Percentiles rank a stretch among this genome's conserved stretches.
Evolutionary conservation across 805 yeast species (phyloP).

Genomic region (Metschnikowia arizonensis): DNA sequence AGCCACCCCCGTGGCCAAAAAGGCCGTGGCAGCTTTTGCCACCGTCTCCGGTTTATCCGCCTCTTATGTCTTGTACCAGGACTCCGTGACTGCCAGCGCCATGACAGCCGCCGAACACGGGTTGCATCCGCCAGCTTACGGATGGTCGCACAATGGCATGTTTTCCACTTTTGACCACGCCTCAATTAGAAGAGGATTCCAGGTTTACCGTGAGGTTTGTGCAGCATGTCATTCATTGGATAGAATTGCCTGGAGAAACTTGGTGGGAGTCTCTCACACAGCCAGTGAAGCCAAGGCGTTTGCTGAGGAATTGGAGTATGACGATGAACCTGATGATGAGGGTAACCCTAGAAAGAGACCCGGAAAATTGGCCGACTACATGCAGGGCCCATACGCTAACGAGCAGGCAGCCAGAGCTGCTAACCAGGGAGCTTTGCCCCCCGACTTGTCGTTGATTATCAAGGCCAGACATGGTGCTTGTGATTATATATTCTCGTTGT

Average conservation of each 20-base stretch:
- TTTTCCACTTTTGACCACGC: slow-evolving; percentile 89
- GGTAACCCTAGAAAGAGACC: slow-evolving; percentile 98
- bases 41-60: slow-evolving; percentile 77
- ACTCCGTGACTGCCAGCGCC: slow-evolving; percentile 83
- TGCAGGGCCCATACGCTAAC: slow-evolving; percentile 94
- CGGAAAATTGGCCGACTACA: slow-evolving; percentile 93
- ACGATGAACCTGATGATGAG: slow-evolving; percentile 93
- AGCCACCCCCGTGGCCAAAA: slow-evolving; percentile 35
- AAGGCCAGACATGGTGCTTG: slow-evolving; percentile 99
- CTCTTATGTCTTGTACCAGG: slow-evolving; percentile 77
- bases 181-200: slow-evolving; percentile 97
- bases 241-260: slow-evolving; percentile 96
- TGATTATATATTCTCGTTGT: slow-evolving; percentile 89
- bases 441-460: slow-evolving; percentile 93
- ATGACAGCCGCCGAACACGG: slow-evolving; percentile 99
- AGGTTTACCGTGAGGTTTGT: slow-evolving; percentile 97
- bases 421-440: slow-evolving; percentile 98
- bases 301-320: slow-evolving; percentile 96
- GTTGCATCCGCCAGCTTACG: slow-evolving; percentile 87
- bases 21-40: slow-evolving; percentile 56
- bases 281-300: slow-evolving; percentile 84
- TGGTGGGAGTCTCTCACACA: slow-evolving; percentile 95
- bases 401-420: slow-evolving; percentile 99
- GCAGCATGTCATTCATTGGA: slow-evolving; percentile 98
- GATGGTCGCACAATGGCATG: slow-evolving; percentile 94